Conservation (phyloP, 179 eudicot species). For the Nepenthes alata region DNA sequence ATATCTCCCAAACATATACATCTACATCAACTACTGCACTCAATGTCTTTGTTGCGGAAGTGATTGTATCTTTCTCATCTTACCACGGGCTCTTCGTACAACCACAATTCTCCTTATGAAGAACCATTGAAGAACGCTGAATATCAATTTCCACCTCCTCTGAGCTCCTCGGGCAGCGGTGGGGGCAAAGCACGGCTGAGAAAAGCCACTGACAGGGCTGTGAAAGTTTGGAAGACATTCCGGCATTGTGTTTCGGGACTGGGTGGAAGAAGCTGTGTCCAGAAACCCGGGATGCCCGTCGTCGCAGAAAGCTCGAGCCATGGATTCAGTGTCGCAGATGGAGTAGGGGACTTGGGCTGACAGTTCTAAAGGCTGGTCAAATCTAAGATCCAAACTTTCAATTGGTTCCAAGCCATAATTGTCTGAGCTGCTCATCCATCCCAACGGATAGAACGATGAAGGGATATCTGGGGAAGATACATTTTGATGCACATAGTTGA, state of each 20-base stretch:
- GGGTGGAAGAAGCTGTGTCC: constrained; percentile 29
- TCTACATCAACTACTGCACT: too few species aligned
- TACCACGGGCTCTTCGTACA: constrained; percentile 20
- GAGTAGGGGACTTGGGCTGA: constrained; percentile 29
- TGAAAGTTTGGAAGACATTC: constrained; percentile 35
- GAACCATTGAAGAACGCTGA: constrained; percentile 43
- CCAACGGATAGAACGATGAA: constrained; percentile 34
- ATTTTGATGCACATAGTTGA: constrained; percentile 22
- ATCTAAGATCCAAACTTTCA: constrained; percentile 37
- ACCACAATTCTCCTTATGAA: constrained; percentile 32
- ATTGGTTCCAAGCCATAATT: constrained; percentile 33
- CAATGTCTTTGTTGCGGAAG: too few species aligned
- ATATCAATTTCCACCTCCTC: constrained; percentile 64
- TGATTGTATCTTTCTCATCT: too few species aligned
- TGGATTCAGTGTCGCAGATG: constrained; percentile 33
- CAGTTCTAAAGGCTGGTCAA: constrained; percentile 29
- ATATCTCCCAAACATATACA: too few species aligned
- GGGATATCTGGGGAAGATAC: constrained; percentile 40
- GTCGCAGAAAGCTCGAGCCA: constrained; percentile 32
- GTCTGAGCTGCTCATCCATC: constrained; percentile 33
- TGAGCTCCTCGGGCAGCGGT: constrained; percentile 24
- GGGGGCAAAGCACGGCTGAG: constrained; percentile 23
- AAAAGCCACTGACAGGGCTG: constrained; percentile 23
- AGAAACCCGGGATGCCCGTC: constrained; percentile 38
- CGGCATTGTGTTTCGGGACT: constrained; percentile 23